Evolutionary conservation across 495 filamentous ascomycete genomes (phyloP).

Genomic region (Talaromyces adpressus): DNA sequence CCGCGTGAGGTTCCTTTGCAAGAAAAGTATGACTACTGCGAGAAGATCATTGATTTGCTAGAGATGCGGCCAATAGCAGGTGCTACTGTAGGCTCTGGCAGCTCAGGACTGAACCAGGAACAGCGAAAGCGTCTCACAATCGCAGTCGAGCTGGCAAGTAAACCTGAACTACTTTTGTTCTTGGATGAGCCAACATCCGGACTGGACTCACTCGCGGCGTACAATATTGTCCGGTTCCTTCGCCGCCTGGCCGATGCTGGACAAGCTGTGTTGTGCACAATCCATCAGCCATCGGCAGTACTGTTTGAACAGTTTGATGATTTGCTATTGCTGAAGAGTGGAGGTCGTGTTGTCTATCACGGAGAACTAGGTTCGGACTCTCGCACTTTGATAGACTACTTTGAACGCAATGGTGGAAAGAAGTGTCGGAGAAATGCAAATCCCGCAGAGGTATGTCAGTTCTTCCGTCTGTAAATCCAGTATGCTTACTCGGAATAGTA

Average conservation of each 20-base stretch:
- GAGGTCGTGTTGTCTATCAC: slow-evolving; percentile 67
- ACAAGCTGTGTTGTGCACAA: slow-evolving; percentile 69
- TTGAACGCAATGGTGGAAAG: slow-evolving; percentile 55
- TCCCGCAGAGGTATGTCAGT: slow-evolving; percentile 47
- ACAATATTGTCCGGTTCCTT: slow-evolving; percentile 58
- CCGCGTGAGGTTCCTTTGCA: slow-evolving; percentile 44
- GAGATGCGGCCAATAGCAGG: slow-evolving; percentile 53
- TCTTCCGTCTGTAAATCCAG: neutral
- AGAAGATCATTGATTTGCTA: slow-evolving; percentile 51
- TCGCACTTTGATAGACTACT: slow-evolving; percentile 51
- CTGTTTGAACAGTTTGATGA: slow-evolving; percentile 72
- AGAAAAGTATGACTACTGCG: slow-evolving; percentile 58
- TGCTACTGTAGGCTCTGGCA: slow-evolving; percentile 46
- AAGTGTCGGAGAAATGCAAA: slow-evolving; percentile 50
- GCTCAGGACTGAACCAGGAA: slow-evolving; percentile 50
- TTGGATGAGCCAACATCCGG: slow-evolving; percentile 74
- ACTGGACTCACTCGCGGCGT: slow-evolving; percentile 59
- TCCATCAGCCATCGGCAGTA: slow-evolving; percentile 72
- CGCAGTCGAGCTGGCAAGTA: slow-evolving; percentile 62
- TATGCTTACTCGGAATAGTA: slow-evolving; percentile 27
- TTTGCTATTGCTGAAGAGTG: slow-evolving; percentile 59
- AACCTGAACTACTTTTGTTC: slow-evolving; percentile 62
- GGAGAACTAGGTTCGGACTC: slow-evolving; percentile 53
- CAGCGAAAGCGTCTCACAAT: slow-evolving; percentile 62
- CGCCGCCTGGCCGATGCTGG: slow-evolving; percentile 60